These are phyloP conservation scores for Cladophialophora bantiana DNA, from an alignment of 2,329 filamentous ascomycete genomes.

Conservation along the genomic window DNA sequence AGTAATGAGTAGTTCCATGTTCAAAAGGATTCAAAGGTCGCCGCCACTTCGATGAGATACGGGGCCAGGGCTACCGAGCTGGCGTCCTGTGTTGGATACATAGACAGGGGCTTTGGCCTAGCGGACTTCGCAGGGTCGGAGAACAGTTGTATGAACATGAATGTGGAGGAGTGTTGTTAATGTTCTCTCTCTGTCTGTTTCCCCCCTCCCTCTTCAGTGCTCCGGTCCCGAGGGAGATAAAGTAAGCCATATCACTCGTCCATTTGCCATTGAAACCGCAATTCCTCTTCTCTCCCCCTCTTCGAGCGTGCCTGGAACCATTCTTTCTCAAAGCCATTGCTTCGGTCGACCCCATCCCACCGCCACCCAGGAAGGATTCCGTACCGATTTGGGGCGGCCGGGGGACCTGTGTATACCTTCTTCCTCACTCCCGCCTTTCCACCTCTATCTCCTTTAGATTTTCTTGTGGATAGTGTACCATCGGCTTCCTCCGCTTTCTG, in stretches of 20 bases:
- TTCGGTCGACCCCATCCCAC: conserved; percentile 96
- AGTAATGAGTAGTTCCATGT: too few species aligned
- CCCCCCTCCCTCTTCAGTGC: neutral
- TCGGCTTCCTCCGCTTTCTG: conserved; percentile 50
- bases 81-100: too few species aligned
- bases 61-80: too few species aligned
- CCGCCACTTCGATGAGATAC: too few species aligned
- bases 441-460: conserved; percentile 44
- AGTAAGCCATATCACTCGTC: conserved; percentile 68
- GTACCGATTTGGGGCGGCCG: conserved; percentile 88
- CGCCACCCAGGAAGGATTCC: conserved; percentile 89
- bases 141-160: too few species aligned
- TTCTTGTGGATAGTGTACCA: conserved; percentile 45
- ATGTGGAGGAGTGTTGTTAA: too few species aligned
- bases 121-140: too few species aligned
- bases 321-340: conserved; percentile 92
- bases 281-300: conserved; percentile 74
- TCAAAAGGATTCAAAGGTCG: too few species aligned
- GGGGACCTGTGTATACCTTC: conserved; percentile 77
- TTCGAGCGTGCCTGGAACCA: conserved; percentile 88
- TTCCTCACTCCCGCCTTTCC: conserved; percentile 57
- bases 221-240: neutral
- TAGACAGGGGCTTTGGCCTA: too few species aligned
- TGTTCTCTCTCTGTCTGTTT: too few species aligned
- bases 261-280: conserved; percentile 96